Percentiles rank a stretch among this genome's conserved stretches.
Conservation (phyloP, 305 asterid genomes). For the Solanum chacoense region DNA sequence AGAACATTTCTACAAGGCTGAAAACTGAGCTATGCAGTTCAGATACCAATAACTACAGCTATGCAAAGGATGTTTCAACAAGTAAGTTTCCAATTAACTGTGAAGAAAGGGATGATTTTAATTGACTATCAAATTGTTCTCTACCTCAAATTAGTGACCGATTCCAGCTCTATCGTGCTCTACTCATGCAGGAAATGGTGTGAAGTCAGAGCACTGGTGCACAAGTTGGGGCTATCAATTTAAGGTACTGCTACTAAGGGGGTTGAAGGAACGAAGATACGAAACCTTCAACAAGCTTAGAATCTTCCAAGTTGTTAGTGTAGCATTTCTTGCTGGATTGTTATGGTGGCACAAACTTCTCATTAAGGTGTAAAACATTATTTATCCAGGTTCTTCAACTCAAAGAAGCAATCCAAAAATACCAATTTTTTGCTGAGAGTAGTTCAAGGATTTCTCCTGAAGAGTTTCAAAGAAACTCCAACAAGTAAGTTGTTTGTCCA, state of each 20-base stretch:
- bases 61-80: slow-evolving; percentile 39
- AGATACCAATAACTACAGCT: slow-evolving; percentile 41
- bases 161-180: background rate
- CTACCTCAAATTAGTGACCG: background rate
- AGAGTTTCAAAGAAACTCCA: slow-evolving; percentile 22
- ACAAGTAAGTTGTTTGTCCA: slow-evolving; percentile 22
- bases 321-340: slow-evolving; percentile 85
- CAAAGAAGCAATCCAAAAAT: slow-evolving; percentile 31
- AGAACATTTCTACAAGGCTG: slow-evolving; percentile 62
- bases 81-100: slow-evolving; percentile 31
- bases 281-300: slow-evolving; percentile 84
- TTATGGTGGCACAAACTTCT: slow-evolving; percentile 44
- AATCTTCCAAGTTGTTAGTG: slow-evolving; percentile 91
- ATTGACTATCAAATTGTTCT: background rate
- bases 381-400: slow-evolving; percentile 29
- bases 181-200: slow-evolving; percentile 31
- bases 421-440: slow-evolving; percentile 25
- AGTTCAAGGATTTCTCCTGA: slow-evolving; percentile 15
- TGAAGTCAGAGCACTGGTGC: slow-evolving; percentile 67
- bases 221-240: slow-evolving; percentile 91
- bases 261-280: slow-evolving; percentile 69
- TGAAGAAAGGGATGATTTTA: background rate
- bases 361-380: background rate
- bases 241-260: slow-evolving; percentile 70
- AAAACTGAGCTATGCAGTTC: slow-evolving; percentile 67